Conservation (phyloP, 2,329 filamentous ascomycete species). For the Coleophoma eucalyptorum region DNA sequence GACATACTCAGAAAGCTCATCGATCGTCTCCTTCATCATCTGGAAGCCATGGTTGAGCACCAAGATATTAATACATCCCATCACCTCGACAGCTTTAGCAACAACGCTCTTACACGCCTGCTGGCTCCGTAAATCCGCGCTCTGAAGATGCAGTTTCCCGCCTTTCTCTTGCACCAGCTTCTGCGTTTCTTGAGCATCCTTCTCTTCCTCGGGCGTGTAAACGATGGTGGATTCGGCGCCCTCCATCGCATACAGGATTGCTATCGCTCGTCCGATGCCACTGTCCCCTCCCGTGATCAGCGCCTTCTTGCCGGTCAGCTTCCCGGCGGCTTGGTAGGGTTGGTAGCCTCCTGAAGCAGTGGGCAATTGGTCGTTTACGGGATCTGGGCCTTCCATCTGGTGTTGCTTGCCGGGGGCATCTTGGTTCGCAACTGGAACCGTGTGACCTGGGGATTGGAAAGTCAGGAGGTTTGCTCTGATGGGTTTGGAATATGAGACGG, state of each 20-base stretch:
- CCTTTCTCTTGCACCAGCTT: constrained; percentile 64
- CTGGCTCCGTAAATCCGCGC: constrained; percentile 60
- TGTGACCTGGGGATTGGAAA: constrained; percentile 33
- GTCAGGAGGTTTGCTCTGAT: background rate
- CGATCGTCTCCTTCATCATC: constrained; percentile 70
- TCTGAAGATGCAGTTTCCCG: constrained; percentile 57
- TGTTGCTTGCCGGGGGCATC: constrained; percentile 46
- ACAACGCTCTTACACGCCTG: constrained; percentile 69
- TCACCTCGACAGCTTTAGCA: constrained; percentile 58
- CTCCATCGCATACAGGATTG: constrained; percentile 77
- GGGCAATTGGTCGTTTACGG: constrained; percentile 62
- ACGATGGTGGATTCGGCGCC: constrained; percentile 71
- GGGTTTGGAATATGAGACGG: background rate
- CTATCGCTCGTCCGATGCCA: constrained; percentile 73
- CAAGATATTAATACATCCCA: constrained; percentile 71
- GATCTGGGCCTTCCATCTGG: constrained; percentile 50
- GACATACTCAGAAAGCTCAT: constrained; percentile 63
- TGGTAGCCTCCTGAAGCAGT: constrained; percentile 64
- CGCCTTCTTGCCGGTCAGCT: constrained; percentile 71
- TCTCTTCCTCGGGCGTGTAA: constrained; percentile 72
- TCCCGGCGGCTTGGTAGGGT: constrained; percentile 70
- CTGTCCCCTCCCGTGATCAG: constrained; percentile 80
- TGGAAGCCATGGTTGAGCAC: constrained; percentile 74
- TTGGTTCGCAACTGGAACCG: constrained; percentile 48
- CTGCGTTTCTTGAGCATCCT: constrained; percentile 73